Evolutionary conservation across 805 yeast species (phyloP), one percentile per base, ranked within the genome.

Genomic region (Candida insectalens): DNA sequence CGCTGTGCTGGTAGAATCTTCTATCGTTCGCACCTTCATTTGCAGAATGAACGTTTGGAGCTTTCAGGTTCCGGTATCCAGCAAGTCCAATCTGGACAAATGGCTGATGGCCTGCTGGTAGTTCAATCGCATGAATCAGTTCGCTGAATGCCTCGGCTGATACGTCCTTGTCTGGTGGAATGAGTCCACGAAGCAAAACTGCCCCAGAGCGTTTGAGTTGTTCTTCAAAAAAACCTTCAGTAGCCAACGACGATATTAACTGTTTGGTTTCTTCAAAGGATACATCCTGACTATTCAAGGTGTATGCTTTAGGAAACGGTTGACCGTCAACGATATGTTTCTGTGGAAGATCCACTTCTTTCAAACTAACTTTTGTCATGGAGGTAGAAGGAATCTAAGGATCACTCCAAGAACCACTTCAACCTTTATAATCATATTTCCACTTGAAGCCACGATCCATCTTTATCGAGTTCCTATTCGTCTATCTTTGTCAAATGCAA

Each of bases 1-100:
- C 62, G 34, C 53, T 55, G 39, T 58, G 63, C 32, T 57, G 62
- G 29, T 40, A 42, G 13, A 59, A 33, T n/a, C 30, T 27, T 8
- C 33, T 34, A 12, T 36, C 37, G 3, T 51, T 35, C 4, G 57
- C 51, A 1, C 60, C 55, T 38, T 54, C 61, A 29, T 55, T 54
- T 14, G 62, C 63, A 10, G 60, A 54, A 26, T 41, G 42, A 10
- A 57, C 25, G 25, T 42, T 33, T 3, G 44, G 47, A 4, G 47
- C 51, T 6, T 49, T 39, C 13, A 37, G 33, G n/a, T 50, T 46
- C 34, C 62, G 43, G 19, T 43, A 34, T 3, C 52, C 59, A 4
- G 51, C 36, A 1, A 53, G 39, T 5, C 61, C 62, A 33, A 44
- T 51, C 37, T 57, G 61, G 16, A 33, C 44, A 36, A 56, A 57